Percentiles rank a stretch among this genome's conserved stretches.
These are phyloP conservation scores for Ballota nigra DNA, from an alignment of 257 asterid genomes.

Conservation along the genomic window DNA sequence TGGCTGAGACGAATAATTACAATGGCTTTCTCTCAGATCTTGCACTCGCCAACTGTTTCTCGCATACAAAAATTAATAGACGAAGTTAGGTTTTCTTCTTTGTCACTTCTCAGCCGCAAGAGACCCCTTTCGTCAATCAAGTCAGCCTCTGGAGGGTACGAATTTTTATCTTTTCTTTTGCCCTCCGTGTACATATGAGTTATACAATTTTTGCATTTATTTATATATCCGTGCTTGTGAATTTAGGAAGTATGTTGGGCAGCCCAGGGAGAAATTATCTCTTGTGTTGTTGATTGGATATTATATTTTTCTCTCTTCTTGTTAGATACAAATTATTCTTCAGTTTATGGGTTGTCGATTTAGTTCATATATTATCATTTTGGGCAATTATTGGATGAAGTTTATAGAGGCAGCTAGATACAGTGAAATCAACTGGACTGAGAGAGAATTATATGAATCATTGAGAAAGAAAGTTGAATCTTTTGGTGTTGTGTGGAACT, in stretches of 20 bases:
- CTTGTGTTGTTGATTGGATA: neutral
- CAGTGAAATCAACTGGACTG: conserved; percentile 2
- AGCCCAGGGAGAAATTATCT: neutral
- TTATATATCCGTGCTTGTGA: neutral
- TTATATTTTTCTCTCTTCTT: neutral
- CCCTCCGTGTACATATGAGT: neutral
- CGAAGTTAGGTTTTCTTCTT: conserved; percentile 18
- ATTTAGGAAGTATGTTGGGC: neutral
- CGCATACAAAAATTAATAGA: conserved; percentile 22
- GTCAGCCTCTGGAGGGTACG: conserved; percentile 62
- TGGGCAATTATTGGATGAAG: neutral
- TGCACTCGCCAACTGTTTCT: conserved; percentile 26
- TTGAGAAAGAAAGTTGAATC: neutral
- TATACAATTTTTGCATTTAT: too few species aligned
- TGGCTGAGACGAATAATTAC: neutral
- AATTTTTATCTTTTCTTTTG: neutral
- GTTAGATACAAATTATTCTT: neutral
- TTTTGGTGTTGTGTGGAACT: conserved; percentile 11
- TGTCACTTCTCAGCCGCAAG: conserved; percentile 34
- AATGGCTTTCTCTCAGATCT: conserved; percentile 49
- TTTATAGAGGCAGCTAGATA: neutral
- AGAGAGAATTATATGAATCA: neutral
- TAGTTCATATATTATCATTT: neutral
- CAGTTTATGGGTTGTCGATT: neutral
- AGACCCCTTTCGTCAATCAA: conserved; percentile 40